A percentile compares a stretch with the other conserved stretches of the same genome.
Evolutionary conservation across 306 rosid genomes (phyloP).

Genomic region (Vicia villosa): DNA sequence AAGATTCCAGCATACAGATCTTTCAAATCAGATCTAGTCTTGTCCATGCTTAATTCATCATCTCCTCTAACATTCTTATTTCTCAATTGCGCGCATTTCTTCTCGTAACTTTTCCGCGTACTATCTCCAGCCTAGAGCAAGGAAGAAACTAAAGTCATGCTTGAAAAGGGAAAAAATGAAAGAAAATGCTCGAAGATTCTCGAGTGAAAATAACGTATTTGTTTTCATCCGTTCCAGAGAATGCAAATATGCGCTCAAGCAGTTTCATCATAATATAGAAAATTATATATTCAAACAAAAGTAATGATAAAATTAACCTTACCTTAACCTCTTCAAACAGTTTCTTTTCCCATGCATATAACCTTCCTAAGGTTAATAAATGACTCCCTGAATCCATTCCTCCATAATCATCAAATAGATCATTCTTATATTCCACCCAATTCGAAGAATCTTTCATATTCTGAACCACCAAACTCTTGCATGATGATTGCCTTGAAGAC

Average conservation of each 20-base stretch:
- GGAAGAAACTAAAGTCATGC: constrained; percentile 13
- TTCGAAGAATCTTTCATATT: constrained; percentile 58
- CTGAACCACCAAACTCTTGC: constrained; percentile 83
- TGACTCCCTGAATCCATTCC: constrained; percentile 97
- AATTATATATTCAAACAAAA: constrained; percentile 14
- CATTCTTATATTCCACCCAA: constrained; percentile 81
- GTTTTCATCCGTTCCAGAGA: constrained; percentile 14
- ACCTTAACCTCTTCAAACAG: constrained; percentile 96
- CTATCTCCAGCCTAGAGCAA: constrained; percentile 77
- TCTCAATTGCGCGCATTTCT: constrained; percentile 64
- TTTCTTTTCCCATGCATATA: constrained; percentile 97
- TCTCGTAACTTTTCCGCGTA: constrained; percentile 76
- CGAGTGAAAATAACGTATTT: too few species aligned
- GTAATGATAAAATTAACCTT: constrained; percentile 15
- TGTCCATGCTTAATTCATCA: constrained; percentile 58
- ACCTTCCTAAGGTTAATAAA: constrained; percentile 77
- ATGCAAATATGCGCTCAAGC: constrained; percentile 4
- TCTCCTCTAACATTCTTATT: constrained; percentile 74
- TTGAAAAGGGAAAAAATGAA: background rate
- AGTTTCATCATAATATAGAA: constrained; percentile 3
- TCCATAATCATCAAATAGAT: constrained; percentile 77
- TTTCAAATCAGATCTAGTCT: constrained; percentile 75
- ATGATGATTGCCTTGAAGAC: constrained; percentile 67
- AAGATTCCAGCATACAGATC: constrained; percentile 85
- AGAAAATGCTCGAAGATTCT: too few species aligned